Evolutionary conservation across 495 filamentous ascomycete species (phyloP).

Genomic region (Talaromyces liani): DNA sequence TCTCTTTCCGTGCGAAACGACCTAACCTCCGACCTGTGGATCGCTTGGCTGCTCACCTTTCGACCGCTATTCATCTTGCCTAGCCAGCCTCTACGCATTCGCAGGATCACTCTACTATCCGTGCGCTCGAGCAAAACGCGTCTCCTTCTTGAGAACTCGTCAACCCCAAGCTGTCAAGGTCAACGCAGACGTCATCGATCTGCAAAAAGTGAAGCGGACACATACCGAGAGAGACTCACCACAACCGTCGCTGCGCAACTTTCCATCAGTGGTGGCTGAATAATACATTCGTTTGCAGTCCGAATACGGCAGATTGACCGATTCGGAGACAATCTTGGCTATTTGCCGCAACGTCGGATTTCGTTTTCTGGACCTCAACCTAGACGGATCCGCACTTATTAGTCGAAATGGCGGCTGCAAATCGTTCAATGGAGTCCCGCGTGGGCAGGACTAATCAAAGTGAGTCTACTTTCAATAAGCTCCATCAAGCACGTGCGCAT

Average conservation of each 20-base stretch:
- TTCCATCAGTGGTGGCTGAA: neutral
- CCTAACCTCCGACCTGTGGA: neutral
- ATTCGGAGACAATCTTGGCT: neutral
- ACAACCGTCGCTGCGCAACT: neutral
- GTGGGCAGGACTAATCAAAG: slow-evolving; percentile 70
- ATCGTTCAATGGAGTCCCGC: slow-evolving; percentile 69
- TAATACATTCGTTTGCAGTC: neutral
- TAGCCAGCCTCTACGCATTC: neutral
- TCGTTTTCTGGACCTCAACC: neutral
- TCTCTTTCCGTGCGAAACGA: slow-evolving; percentile 9
- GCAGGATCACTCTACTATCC: neutral
- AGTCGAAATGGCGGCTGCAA: slow-evolving; percentile 6
- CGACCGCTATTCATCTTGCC: neutral
- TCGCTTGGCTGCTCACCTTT: neutral
- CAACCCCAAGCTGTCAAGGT: neutral
- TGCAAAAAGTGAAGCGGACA: neutral
- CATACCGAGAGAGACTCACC: neutral
- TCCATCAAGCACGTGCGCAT: slow-evolving; percentile 14
- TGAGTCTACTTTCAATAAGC: slow-evolving; percentile 42
- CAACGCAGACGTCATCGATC: neutral
- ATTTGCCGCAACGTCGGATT: neutral
- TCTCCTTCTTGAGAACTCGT: neutral
- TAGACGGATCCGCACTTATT: neutral
- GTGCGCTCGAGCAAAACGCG: neutral
- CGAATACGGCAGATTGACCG: neutral